Evolutionary conservation across 2,329 filamentous ascomycete species (phyloP).

Genomic region (Westerdykella ornata): DNA sequence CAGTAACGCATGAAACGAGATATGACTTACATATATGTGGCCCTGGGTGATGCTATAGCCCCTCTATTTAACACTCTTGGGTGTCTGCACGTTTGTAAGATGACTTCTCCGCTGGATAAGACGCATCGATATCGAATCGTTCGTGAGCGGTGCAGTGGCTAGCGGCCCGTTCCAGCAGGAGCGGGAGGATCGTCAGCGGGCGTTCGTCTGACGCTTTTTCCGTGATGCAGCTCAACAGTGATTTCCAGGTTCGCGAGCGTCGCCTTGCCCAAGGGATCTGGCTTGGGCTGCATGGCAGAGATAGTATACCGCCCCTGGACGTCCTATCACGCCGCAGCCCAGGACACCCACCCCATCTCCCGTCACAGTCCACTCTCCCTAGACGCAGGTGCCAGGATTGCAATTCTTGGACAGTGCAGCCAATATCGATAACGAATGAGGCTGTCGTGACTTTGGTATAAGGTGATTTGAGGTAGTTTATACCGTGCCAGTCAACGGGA

Average conservation of each 20-base stretch:
- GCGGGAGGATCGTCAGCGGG: constrained; percentile 18
- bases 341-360: constrained; percentile 12
- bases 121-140: too few relatives aligned
- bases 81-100: too few relatives aligned
- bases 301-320: constrained; percentile 12
- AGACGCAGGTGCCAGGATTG: constrained; percentile 16
- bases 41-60: background rate
- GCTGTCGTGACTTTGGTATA: constrained; percentile 8
- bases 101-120: too few relatives aligned
- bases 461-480: background rate
- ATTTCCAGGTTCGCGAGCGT: constrained; percentile 13
- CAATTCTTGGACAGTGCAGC: constrained; percentile 13
- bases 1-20: constrained; percentile 27
- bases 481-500: constrained; percentile 1
- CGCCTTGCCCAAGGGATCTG: constrained; percentile 12
- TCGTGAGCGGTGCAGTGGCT: constrained; percentile 9
- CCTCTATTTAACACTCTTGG: too few relatives aligned
- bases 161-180: constrained; percentile 25
- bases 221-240: background rate
- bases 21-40: constrained; percentile 8
- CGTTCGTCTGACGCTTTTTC: constrained; percentile 14
- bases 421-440: constrained; percentile 22
- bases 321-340: constrained; percentile 19
- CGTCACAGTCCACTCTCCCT: constrained; percentile 11
- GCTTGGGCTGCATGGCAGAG: constrained; percentile 20